Base-by-base conservation (phyloP, 2,329 filamentous ascomycete genomes). In the Fusarium armeniacum region DNA sequence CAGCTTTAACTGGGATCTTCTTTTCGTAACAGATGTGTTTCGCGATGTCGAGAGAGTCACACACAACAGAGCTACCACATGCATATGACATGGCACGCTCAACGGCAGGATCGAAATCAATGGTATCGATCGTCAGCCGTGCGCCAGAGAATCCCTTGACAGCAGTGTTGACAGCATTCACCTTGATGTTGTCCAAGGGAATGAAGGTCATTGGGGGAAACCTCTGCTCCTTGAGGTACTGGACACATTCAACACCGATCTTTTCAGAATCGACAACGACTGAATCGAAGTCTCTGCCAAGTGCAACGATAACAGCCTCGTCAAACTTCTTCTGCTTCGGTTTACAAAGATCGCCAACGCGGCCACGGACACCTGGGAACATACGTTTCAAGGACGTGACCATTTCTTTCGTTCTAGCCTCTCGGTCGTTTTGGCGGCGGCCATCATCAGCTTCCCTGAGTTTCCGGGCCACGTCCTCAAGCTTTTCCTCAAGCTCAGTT, bases 281-380 rank as follows among this genome's bases (percentile, higher is more conserved):
- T 0, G 94, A 93, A 78, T 99, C 95, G 78, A 97, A 97, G 76
- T 98, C 93, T 57, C 93, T 90, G 52, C 96, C 96, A 6, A 99
- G 87, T 9, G 97, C 94, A 24, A 93, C 97, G 74, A 93, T 93
- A 68, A 99, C 93, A 46, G 96, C 96, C 72, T 96, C 93, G 69
- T 96, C 93, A 76, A 91, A 99, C 79, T 98, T 98, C 81, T 97
- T 98, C 82, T 98, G 93, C 80, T 98, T 98, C 2, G 96, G 95
- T 71, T 93, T 94, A 82, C 96, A 98, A 43, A 99, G 87, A 70
- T 97, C 93, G 67, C 93, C 93, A 46, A 98, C 89, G 46, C 95
- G 90, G 22, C 96, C 96, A 71, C 93, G 93, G 45, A 99, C 95
- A 47, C 95, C 95, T 2, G 94, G 93, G 74, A 94, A 97, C 68